Evolutionary conservation across 202 grass and related monocot genomes (phyloP).

Genomic region (Schoenoplectus tabernaemontani): DNA sequence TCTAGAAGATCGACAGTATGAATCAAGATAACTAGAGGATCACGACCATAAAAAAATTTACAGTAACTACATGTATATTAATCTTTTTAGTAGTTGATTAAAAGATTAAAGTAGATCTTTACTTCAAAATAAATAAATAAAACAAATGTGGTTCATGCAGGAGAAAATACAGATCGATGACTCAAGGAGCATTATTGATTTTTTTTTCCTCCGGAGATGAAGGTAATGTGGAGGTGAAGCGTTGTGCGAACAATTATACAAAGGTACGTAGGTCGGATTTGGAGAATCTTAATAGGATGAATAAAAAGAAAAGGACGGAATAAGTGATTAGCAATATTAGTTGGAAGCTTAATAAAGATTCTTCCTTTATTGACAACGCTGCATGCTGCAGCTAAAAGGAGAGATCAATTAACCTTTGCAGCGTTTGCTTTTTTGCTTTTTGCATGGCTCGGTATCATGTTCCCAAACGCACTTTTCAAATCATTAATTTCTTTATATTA

Average conservation of each 20-base stretch:
- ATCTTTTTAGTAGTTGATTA: too few relatives aligned
- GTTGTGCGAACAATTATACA: neutral
- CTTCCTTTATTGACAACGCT: conserved; percentile 20
- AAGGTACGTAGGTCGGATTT: neutral
- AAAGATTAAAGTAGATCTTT: too few relatives aligned
- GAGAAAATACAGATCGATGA: too few relatives aligned
- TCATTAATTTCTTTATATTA: neutral
- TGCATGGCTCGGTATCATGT: conserved; percentile 21
- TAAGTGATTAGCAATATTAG: neutral
- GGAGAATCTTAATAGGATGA: conserved; percentile 10
- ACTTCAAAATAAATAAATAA: too few relatives aligned
- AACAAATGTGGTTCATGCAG: too few relatives aligned
- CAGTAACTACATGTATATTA: too few relatives aligned
- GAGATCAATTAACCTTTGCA: conserved; percentile 21
- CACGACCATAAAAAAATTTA: too few relatives aligned
- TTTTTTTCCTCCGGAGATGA: too few relatives aligned
- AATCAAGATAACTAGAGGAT: too few relatives aligned
- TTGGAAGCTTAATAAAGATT: conserved; percentile 10
- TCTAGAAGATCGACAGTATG: too few relatives aligned
- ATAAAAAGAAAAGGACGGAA: conserved; percentile 3
- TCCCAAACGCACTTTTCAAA: conserved; percentile 4
- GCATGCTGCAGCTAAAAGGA: conserved; percentile 3
- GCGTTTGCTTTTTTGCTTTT: conserved; percentile 17
- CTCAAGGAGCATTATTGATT: too few relatives aligned
- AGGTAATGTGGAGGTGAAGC: neutral